Evolutionary conservation across 225 moss, liverwort and hornwort species (phyloP), one percentile per base, ranked within the genome.

Genomic region (Antitrichia curtipendula): DNA sequence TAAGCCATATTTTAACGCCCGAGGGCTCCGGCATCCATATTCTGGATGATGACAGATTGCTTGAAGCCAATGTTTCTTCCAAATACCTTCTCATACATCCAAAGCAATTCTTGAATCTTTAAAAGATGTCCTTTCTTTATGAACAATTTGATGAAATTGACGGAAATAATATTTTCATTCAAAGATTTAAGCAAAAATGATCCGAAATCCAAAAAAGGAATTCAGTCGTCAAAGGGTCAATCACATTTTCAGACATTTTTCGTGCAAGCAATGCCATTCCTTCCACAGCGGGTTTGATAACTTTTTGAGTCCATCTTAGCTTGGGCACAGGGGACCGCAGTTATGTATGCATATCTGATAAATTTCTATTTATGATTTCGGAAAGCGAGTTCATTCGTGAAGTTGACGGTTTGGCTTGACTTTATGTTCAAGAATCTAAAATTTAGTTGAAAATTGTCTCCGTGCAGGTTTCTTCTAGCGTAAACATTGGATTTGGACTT

Each of bases 391-490:
- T 82, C 49, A 70, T 91, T 25, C n/a, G 31, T 41, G 70, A 31
- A 43, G 40, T 84, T 45, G 22, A 84, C 43, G 24, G 34, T 84
- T 57, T 41, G 57, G 6, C 43, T 72, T 45, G 54, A 50, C 64
- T 52, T 60, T 45, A 36, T 38, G 52, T 86, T 74, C 6, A 64
- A 74, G 56, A 34, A 43, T 41, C 43, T 78, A 36, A 27, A 43
- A 36, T 25, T 78, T 56, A 79, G 57, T 56, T 36, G 86, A 14
- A 56, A 34, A 54, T 53, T 77, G 31, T 64, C 64, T 77, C 50
- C 61, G 16, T 77, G 87, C 92, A 92, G 92, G 87, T 89, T 92
- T 87, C 90, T 74, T 84, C 91, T 32, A 86, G 85, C 68, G 77
- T 81, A 50, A 87, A 72, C 82, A 74, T 82, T 68, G 90, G 85